Conservation (phyloP, 1,284 basidiomycete genomes). For the Calocybe gambosa region DNA sequence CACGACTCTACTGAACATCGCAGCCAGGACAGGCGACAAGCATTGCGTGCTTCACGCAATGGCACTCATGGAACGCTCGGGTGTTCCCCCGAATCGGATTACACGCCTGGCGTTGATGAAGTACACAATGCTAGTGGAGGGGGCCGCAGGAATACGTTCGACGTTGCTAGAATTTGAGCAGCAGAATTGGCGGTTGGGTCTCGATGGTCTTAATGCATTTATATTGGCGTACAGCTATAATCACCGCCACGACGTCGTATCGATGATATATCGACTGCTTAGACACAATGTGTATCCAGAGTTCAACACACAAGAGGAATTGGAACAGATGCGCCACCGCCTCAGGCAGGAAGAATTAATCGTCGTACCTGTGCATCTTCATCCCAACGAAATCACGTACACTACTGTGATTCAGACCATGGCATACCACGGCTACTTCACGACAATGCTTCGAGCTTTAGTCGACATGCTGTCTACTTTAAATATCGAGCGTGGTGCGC, state of each 20-base stretch:
- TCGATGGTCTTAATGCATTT: conserved; percentile 61
- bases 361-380: conserved; percentile 34
- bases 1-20: conserved; percentile 60
- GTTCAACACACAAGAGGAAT: conserved; percentile 20
- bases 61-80: conserved; percentile 45
- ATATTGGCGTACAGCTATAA: conserved; percentile 60
- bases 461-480: conserved; percentile 62
- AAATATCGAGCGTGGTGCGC: conserved; percentile 30
- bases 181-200: conserved; percentile 44
- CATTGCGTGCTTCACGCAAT: conserved; percentile 45
- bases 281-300: conserved; percentile 41
- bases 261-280: conserved; percentile 58
- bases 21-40: conserved; percentile 43
- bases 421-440: conserved; percentile 66
- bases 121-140: conserved; percentile 43
- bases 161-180: conserved; percentile 46
- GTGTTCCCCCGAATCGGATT: conserved; percentile 48
- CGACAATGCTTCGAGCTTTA: conserved; percentile 53
- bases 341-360: conserved; percentile 39
- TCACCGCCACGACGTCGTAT: conserved; percentile 48
- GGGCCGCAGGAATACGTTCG: conserved; percentile 48
- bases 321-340: conserved; percentile 28
- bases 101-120: conserved; percentile 56
- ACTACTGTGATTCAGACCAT: conserved; percentile 62
- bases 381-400: conserved; percentile 64